Percentiles rank a stretch among this genome's conserved stretches.
Evolutionary conservation across 441 rosid genomes (phyloP).

Genomic region (Raphanus hybrid): DNA sequence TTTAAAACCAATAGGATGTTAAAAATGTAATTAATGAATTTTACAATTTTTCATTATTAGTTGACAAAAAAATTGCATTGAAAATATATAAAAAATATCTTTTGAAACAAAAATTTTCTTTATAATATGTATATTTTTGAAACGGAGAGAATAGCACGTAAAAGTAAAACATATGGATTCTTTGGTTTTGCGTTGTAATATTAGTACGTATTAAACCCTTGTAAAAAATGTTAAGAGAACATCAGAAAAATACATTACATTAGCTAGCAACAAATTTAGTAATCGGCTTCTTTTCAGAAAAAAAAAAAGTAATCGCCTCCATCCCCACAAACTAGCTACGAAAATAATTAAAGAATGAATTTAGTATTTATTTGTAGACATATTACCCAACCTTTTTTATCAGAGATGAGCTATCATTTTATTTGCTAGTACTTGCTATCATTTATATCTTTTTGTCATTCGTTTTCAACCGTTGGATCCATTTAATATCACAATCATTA

Average conservation of each 20-base stretch:
- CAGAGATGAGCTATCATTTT: neutral
- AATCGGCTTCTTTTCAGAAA: neutral
- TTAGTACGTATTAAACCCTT: neutral
- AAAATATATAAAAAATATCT: too few species aligned
- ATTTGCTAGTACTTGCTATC: neutral
- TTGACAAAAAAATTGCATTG: too few species aligned
- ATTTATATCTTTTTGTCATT: neutral
- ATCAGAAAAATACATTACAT: neutral
- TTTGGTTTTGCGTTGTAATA: neutral
- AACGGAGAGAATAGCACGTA: too few species aligned
- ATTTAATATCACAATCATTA: neutral
- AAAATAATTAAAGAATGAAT: neutral
- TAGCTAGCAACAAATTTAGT: neutral
- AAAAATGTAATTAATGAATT: too few species aligned
- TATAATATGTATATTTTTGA: too few species aligned
- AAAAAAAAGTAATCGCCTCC: neutral
- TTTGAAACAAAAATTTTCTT: too few species aligned
- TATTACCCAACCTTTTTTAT: neutral
- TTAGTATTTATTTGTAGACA: neutral
- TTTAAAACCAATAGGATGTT: too few species aligned
- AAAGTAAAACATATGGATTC: neutral
- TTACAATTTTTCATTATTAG: too few species aligned
- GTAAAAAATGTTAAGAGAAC: neutral
- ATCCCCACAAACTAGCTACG: neutral
- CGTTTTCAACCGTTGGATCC: constrained; percentile 18